Percentiles rank a stretch among this genome's conserved stretches.
Evolutionary conservation across 2,329 filamentous ascomycete species (phyloP).

Genomic region (Colletotrichum zoysiae): DNA sequence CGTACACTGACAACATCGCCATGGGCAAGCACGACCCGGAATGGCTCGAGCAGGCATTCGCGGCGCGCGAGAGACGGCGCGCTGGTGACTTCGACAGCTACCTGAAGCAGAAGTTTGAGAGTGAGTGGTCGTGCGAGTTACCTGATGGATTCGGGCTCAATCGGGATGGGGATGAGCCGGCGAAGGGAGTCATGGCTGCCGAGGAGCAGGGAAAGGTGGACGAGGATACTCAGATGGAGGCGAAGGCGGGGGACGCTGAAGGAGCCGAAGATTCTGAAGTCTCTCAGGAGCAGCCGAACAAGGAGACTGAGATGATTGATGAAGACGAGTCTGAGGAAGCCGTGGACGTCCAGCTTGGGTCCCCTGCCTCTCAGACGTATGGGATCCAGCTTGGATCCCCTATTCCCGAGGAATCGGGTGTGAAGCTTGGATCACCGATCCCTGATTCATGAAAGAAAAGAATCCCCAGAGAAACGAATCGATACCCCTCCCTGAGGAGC

Average conservation of each 20-base stretch:
- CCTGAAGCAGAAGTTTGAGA: slow-evolving; percentile 58
- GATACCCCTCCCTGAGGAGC: background rate
- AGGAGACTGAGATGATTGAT: background rate
- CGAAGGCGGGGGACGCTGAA: background rate
- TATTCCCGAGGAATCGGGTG: background rate
- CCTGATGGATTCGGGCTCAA: slow-evolving; percentile 50
- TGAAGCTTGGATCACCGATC: slow-evolving; percentile 11
- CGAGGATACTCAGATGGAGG: background rate
- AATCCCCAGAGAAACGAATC: background rate
- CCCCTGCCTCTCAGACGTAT: background rate
- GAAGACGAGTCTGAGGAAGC: background rate
- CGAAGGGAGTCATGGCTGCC: background rate
- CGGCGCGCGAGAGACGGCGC: slow-evolving; percentile 62
- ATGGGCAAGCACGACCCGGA: slow-evolving; percentile 64
- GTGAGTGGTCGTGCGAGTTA: slow-evolving; percentile 61
- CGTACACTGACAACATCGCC: slow-evolving; percentile 60
- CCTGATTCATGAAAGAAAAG: background rate
- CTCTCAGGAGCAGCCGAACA: background rate
- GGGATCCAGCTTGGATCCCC: slow-evolving; percentile 22
- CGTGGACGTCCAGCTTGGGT: slow-evolving; percentile 9
- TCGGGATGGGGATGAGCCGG: background rate
- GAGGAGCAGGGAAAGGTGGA: background rate
- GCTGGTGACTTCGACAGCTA: slow-evolving; percentile 64
- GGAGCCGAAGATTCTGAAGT: too few species aligned
- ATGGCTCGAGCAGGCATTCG: slow-evolving; percentile 66